These are phyloP conservation scores for Sisymbrium altissimum DNA, from an alignment of 345 rosid species.

Conservation along the genomic window DNA sequence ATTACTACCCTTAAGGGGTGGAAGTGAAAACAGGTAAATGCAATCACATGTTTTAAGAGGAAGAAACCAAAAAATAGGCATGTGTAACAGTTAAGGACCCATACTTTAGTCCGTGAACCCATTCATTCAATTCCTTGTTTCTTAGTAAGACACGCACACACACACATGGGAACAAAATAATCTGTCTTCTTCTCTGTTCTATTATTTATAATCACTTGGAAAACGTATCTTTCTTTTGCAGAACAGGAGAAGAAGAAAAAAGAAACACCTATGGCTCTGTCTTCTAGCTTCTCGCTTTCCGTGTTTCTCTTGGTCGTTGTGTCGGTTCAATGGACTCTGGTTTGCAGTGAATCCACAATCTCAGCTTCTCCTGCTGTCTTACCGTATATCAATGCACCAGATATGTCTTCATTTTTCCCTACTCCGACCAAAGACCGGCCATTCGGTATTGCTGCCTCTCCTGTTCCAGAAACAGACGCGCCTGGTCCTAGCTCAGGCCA, in stretches of 20 bases:
- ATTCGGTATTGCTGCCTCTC: constrained; percentile 35
- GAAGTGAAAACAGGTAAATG: constrained; percentile 25
- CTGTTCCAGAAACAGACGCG: constrained; percentile 37
- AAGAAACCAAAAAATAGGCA: constrained; percentile 25
- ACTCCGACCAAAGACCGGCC: constrained; percentile 40
- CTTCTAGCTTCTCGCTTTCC: constrained; percentile 26
- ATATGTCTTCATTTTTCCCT: constrained; percentile 72
- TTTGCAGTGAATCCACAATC: constrained; percentile 37
- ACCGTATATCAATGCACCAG: constrained; percentile 48
- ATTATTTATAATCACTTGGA: constrained; percentile 21
- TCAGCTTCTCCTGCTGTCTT: constrained; percentile 58
- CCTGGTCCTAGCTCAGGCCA: constrained; percentile 54
- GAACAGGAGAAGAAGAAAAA: constrained; percentile 11
- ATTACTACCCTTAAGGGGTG: constrained; percentile 12
- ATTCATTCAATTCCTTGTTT: constrained; percentile 29
- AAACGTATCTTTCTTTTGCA: constrained; percentile 26
- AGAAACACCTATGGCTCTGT: constrained; percentile 40
- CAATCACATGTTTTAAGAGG: constrained; percentile 29
- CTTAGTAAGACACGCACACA: constrained; percentile 31
- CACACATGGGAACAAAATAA: constrained; percentile 29
- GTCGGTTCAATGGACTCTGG: constrained; percentile 23
- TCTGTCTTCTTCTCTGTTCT: constrained; percentile 30
- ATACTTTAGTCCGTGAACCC: constrained; percentile 35
- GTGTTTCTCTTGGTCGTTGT: constrained; percentile 27
- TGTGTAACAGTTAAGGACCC: constrained; percentile 31